Evolutionary conservation across 2,329 filamentous ascomycete species (phyloP).

Genomic region (Neofusicoccum laricinum): DNA sequence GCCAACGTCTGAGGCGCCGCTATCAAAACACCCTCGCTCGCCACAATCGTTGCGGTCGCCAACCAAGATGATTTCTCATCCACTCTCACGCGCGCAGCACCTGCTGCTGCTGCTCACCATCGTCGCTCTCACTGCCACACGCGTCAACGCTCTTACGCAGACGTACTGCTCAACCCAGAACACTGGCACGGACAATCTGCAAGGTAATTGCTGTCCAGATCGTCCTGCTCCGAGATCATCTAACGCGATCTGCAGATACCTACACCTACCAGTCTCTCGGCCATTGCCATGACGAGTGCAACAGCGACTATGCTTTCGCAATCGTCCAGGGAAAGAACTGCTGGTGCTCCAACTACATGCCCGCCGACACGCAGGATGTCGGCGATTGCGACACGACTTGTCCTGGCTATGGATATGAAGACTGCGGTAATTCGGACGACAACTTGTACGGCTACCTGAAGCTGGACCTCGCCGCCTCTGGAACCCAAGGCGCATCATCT

Average conservation of each 20-base stretch:
- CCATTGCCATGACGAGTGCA: constrained; percentile 62
- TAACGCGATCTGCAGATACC: constrained; percentile 25
- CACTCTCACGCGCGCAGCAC: background rate
- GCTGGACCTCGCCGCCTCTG: constrained; percentile 49
- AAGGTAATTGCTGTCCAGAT: constrained; percentile 24
- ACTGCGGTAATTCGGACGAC: constrained; percentile 58
- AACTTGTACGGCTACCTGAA: constrained; percentile 64
- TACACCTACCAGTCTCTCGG: constrained; percentile 63
- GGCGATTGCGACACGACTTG: constrained; percentile 58
- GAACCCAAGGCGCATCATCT: constrained; percentile 49
- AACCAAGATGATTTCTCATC: background rate
- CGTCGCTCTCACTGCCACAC: background rate
- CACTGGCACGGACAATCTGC: constrained; percentile 31
- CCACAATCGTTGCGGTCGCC: background rate
- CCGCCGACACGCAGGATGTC: constrained; percentile 41
- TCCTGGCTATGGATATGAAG: constrained; percentile 65
- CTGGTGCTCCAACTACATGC: constrained; percentile 72
- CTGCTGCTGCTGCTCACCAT: constrained; percentile 5
- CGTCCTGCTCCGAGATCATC: background rate
- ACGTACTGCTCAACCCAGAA: constrained; percentile 47
- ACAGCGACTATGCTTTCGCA: constrained; percentile 60
- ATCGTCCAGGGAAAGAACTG: constrained; percentile 64
- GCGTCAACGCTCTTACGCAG: constrained; percentile 25
- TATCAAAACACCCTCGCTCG: constrained; percentile 2
- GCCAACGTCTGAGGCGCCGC: background rate